Conservation (phyloP, 148 eudicot genomes). For the Persicaria maculosa region DNA sequence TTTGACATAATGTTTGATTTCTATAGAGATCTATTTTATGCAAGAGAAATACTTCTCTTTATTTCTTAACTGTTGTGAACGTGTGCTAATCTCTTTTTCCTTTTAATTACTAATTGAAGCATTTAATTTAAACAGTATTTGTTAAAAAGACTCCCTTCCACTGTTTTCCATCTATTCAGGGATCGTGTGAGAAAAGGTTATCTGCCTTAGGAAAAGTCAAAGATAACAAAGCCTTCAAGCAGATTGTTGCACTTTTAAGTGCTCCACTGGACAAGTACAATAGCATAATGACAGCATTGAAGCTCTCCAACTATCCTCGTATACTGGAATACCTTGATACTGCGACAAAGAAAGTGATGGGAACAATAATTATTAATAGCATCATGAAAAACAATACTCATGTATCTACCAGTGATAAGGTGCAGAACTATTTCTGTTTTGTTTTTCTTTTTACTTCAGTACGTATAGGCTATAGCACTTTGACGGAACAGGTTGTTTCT, state of each 20-base stretch:
- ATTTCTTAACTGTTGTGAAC: not conserved
- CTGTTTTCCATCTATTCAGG: slow-evolving; percentile 37
- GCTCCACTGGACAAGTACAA: slow-evolving; percentile 96
- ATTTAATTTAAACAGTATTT: not conserved
- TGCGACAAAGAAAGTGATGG: slow-evolving; percentile 85
- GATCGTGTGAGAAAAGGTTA: slow-evolving; percentile 84
- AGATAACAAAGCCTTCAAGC: slow-evolving; percentile 76
- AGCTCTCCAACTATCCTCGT: slow-evolving; percentile 85
- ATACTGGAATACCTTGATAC: slow-evolving; percentile 74
- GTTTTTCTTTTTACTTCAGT: not conserved
- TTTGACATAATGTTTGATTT: no score
- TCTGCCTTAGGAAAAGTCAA: slow-evolving; percentile 65
- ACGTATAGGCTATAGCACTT: slow-evolving; percentile 12
- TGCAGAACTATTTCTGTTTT: slow-evolving; percentile 15
- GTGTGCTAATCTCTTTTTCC: not conserved
- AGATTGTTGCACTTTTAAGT: slow-evolving; percentile 85
- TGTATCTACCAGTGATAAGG: slow-evolving; percentile 87
- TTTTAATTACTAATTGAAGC: not conserved
- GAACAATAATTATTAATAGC: slow-evolving; percentile 70
- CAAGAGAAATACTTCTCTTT: not conserved
- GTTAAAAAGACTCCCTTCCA: not conserved
- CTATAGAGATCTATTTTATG: no score
- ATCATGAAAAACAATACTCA: slow-evolving; percentile 74
- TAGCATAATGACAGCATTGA: slow-evolving; percentile 79
- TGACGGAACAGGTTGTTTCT: slow-evolving; percentile 13